Percentiles rank a stretch among this genome's conserved stretches.
Conservation (phyloP, 805 yeast genomes). For the Barnettozyma populi region DNA sequence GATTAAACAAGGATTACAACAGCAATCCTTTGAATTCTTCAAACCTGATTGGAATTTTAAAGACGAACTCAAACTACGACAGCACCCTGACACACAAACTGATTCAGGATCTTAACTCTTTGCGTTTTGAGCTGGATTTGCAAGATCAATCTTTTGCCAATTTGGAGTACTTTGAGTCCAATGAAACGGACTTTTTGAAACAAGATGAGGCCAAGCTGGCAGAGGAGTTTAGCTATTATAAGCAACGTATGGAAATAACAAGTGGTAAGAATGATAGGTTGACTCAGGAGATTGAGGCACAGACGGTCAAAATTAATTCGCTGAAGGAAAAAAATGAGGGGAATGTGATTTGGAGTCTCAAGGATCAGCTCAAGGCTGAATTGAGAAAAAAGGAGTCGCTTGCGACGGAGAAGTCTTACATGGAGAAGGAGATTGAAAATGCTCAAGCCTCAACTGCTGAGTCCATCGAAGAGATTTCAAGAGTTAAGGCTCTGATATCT, state of each 20-base stretch:
- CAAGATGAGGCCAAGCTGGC: constrained; percentile 41
- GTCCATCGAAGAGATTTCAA: constrained; percentile 30
- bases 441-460: constrained; percentile 46
- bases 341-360: constrained; percentile 37
- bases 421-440: constrained; percentile 50
- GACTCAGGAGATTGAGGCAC: constrained; percentile 20
- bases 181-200: constrained; percentile 38
- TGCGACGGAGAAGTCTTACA: constrained; percentile 58
- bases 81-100: constrained; percentile 58
- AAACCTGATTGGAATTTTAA: constrained; percentile 43
- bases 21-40: constrained; percentile 61
- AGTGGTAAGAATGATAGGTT: constrained; percentile 28
- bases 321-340: constrained; percentile 27
- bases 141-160: constrained; percentile 43
- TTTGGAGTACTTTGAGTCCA: constrained; percentile 34
- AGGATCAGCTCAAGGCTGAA: constrained; percentile 39
- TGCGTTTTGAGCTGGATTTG: constrained; percentile 38
- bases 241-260: constrained; percentile 28
- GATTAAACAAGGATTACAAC: constrained; percentile 62
- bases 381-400: constrained; percentile 41
- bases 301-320: constrained; percentile 22
- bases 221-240: constrained; percentile 39
- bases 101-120: constrained; percentile 48
- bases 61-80: constrained; percentile 32
- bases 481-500: constrained; percentile 12